Evolutionary conservation across 148 eudicot genomes (phyloP), one percentile per base, ranked within the genome.

Genomic region (Cornus suecica): DNA sequence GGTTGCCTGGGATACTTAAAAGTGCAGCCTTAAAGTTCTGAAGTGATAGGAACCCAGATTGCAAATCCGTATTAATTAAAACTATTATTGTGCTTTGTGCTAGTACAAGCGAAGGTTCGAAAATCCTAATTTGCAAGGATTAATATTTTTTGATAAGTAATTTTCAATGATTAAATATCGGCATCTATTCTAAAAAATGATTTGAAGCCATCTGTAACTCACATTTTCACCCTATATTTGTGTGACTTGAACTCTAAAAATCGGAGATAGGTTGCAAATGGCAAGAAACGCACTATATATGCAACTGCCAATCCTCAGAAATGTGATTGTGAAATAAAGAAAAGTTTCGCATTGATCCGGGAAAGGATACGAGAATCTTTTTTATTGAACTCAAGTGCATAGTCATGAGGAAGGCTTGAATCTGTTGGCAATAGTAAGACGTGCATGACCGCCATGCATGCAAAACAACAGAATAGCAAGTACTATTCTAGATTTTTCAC

Each of bases 281-380:
- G 45, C 45, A 41, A 41, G 45, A 41, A 41, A 41, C 4, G 45
- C 45, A n/a, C 45, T 41, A 41, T 41, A 41, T 41, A 41, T 41
- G 45, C 45, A 41, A 41, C 9, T 41, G 4, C 45, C 4, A 41
- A 41, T 4, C 45, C 45, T 9, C 45, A 41, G 14, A 52, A 7
- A 52, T 52, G n/a, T n/a, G 58, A 2, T 52, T 52, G n/a, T n/a
- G 13, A 9, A 52, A 52, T 15, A 52, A 52, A 52, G 16, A 52
- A 2, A 10, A 52, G 58, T 18, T 52, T 15, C 14, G 18, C 8
- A 52, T 52, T 41, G 45, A 9, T 27, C 29, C 56, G 23, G 54
- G 48, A 77, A 83, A 88, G 88, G 97, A 92, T 94, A 94, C 99
- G 54, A 82, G 86, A 84, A 90, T 78, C 72, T 86, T 89, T 70